Evolutionary conservation across 768 basidiomycete species (phyloP).

Genomic region (Sarcodon sp.): DNA sequence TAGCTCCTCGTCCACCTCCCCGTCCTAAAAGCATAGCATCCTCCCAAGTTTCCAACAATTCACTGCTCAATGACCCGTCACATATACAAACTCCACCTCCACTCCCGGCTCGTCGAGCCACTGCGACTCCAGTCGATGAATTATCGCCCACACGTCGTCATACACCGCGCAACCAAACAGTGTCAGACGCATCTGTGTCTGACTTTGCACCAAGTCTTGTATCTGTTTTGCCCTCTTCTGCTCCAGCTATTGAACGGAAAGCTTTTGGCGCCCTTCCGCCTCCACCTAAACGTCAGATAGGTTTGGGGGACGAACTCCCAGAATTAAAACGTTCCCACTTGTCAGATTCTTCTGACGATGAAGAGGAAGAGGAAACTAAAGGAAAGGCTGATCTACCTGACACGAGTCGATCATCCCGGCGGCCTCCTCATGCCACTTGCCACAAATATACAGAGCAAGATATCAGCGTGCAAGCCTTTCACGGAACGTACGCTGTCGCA

Average conservation of each 20-base stretch:
- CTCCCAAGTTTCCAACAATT: slow-evolving; percentile 6
- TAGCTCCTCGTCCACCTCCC: slow-evolving; percentile 12
- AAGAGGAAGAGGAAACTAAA: slow-evolving; percentile 43
- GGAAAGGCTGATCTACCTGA: slow-evolving; percentile 50
- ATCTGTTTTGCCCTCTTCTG: background rate
- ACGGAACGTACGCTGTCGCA: slow-evolving; percentile 40
- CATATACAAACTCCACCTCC: slow-evolving; percentile 20
- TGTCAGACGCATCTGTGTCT: slow-evolving; percentile 4
- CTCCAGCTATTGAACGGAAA: slow-evolving; percentile 12
- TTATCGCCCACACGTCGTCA: slow-evolving; percentile 1
- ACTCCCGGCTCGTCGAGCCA: slow-evolving; percentile 15
- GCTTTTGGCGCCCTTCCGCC: slow-evolving; percentile 30
- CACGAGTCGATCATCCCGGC: slow-evolving; percentile 52
- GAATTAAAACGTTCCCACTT: slow-evolving; percentile 36
- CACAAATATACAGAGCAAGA: slow-evolving; percentile 28
- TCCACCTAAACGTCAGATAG: slow-evolving; percentile 67
- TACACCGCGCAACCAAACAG: slow-evolving; percentile 5
- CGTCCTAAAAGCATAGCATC: slow-evolving; percentile 6
- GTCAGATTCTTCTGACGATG: slow-evolving; percentile 30
- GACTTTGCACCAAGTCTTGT: slow-evolving; percentile 1
- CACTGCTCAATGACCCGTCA: background rate
- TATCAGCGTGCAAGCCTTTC: slow-evolving; percentile 41
- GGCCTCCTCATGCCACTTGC: slow-evolving; percentile 22
- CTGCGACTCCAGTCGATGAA: slow-evolving; percentile 6
- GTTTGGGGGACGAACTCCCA: slow-evolving; percentile 55